These are phyloP conservation scores for Melastoma candidum DNA, from an alignment of 441 rosid species.

Conservation along the genomic window DNA sequence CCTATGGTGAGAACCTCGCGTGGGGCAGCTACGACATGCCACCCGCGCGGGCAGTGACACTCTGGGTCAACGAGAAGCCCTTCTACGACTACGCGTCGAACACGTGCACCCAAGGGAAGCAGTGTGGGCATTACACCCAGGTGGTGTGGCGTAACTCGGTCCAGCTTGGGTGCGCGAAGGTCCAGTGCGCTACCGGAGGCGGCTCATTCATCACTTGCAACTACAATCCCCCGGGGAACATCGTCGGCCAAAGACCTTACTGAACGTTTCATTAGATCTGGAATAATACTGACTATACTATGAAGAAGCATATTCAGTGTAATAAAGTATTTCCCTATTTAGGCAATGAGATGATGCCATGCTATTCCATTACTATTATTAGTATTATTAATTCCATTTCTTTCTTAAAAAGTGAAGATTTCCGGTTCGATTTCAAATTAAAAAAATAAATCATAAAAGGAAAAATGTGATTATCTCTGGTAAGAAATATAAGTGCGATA, in stretches of 20 bases:
- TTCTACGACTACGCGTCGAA: constrained; percentile 32
- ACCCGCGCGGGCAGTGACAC: constrained; percentile 36
- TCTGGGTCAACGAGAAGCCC: constrained; percentile 45
- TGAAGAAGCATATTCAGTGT: no score
- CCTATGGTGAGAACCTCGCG: constrained; percentile 20
- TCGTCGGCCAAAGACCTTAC: not conserved
- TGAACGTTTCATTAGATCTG: not conserved
- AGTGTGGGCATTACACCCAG: constrained; percentile 64
- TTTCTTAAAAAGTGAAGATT: no score
- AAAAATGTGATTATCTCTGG: no score
- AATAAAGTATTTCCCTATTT: no score
- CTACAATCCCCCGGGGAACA: constrained; percentile 1
- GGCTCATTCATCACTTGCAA: not conserved
- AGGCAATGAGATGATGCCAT: no score
- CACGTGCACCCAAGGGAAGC: constrained; percentile 30
- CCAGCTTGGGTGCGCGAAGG: not conserved
- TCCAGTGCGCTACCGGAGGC: not conserved
- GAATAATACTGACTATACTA: no score
- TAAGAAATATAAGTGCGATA: no score
- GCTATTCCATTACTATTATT: no score
- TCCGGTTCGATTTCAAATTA: no score
- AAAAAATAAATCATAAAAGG: no score
- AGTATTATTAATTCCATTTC: no score
- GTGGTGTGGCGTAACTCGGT: constrained; percentile 9
- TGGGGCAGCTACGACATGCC: constrained; percentile 41